Percentiles rank a stretch among this genome's conserved stretches.
These are phyloP conservation scores for Aspergillus sp. DNA, from an alignment of 2,329 filamentous ascomycete genomes.

Conservation along the genomic window DNA sequence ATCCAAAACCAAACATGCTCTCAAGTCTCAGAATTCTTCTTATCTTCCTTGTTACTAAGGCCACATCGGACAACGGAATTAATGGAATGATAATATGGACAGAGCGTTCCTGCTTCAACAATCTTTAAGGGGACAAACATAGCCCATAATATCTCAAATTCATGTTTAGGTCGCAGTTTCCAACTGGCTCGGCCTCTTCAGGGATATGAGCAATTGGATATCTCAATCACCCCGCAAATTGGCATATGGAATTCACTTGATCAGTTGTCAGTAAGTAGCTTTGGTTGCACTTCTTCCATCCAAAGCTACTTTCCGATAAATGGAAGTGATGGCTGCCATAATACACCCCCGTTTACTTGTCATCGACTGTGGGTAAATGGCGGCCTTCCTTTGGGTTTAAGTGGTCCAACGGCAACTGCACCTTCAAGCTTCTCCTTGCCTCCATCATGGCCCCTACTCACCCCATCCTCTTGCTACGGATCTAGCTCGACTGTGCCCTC, in stretches of 20 bases:
- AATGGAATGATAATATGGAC: not conserved
- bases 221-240: not conserved
- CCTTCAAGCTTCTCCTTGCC: too few relatives aligned
- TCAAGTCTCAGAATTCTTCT: not conserved
- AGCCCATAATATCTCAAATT: not conserved
- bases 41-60: not conserved
- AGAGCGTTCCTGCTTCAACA: not conserved
- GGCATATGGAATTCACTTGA: not conserved
- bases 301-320: constrained; percentile 1
- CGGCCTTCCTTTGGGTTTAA: not conserved
- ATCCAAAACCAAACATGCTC: too few relatives aligned
- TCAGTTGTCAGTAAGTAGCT: not conserved
- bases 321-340: not conserved
- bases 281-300: not conserved
- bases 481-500: too few relatives aligned
- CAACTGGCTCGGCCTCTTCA: not conserved
- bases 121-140: not conserved
- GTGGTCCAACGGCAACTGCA: not conserved
- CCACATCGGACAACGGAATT: not conserved
- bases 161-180: not conserved
- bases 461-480: too few relatives aligned
- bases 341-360: constrained; percentile 1
- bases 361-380: not conserved
- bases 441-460: too few relatives aligned
- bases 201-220: not conserved